Evolutionary conservation across 805 yeast species (phyloP), one percentile per base, ranked within the genome.

Genomic region (Brettanomyces custersianus): DNA sequence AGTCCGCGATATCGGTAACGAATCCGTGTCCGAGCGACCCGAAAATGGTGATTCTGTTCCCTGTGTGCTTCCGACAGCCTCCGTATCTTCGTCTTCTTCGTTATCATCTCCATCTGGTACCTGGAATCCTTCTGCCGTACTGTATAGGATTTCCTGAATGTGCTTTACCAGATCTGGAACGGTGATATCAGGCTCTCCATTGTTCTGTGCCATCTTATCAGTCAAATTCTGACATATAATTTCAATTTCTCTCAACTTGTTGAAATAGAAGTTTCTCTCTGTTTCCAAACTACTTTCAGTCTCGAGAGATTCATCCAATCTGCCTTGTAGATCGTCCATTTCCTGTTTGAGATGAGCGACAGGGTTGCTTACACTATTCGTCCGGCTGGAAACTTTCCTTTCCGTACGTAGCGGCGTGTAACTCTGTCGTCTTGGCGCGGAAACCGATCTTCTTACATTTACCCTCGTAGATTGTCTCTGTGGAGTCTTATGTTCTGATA

Each of bases 221-320:
- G 66, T 69, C 9, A 77, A 66, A 18, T 78, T 71, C 49, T 81
- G 86, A 19, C 80, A 72, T 32, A 88, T 60, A 20, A 85, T 74
- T 57, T 92, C 98, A 38, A 92, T 83, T 40, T 84, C 94, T 43
- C 95, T 70, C 36, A 92, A 64, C 59, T 90, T 92, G 50, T 81
- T 78, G 60, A 84, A 90, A 57, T 92, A 92, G 51, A 90, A 86
- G 55, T 84, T 82, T 43, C 97, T 74, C 55, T 92, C 96, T 1
- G 82, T 72, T 49, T 80, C 84, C 34, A 85, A 62, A 11, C 78
- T 73, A 33, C 77, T 82, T 16, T 79, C 70, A 11, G 79, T 74
- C 17, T 71, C 64, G 40, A 67, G 68, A 44, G 70, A 69, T 43
- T 79, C 84, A 12, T 64, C 65, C 15, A 74, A 46, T 44, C 83